Evolutionary conservation across 1,284 basidiomycete species (phyloP).

Genomic region (Moniliophthora roreri): DNA sequence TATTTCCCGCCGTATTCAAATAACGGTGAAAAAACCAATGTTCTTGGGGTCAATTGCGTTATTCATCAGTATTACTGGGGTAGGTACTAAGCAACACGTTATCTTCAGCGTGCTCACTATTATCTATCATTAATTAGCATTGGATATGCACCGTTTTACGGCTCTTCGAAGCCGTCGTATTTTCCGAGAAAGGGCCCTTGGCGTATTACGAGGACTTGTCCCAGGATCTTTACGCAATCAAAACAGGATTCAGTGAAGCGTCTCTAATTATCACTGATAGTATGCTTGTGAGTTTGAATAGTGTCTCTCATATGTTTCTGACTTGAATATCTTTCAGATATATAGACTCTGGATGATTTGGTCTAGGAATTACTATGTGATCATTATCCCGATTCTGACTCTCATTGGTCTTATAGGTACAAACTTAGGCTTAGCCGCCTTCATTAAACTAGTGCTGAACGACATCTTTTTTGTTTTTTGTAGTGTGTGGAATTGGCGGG

Average conservation of each 20-base stretch:
- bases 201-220: conserved; percentile 12
- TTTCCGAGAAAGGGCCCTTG: conserved; percentile 2
- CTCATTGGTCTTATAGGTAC: conserved; percentile 11
- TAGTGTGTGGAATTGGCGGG: conserved; percentile 5
- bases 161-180: conserved; percentile 15
- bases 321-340: conserved; percentile 8
- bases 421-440: no score
- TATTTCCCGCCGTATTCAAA: not conserved
- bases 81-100: no score
- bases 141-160: conserved; percentile 15
- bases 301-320: no score
- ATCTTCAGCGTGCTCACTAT: no score
- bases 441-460: not conserved
- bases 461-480: not conserved
- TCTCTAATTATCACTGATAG: conserved; percentile 13
- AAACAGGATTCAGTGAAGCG: conserved; percentile 12
- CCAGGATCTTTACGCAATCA: conserved; percentile 11
- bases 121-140: no score
- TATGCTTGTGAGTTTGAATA: no score
- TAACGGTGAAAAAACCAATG: conserved; percentile 11
- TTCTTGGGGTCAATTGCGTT: conserved; percentile 9
- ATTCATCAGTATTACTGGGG: conserved; percentile 13
- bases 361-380: conserved; percentile 8
- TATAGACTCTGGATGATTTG: conserved; percentile 19
- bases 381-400: conserved; percentile 16